These are phyloP conservation scores for Miscanthus lutarioriparius DNA, from an alignment of 176 grass and related monocot genomes.

Conservation along the genomic window DNA sequence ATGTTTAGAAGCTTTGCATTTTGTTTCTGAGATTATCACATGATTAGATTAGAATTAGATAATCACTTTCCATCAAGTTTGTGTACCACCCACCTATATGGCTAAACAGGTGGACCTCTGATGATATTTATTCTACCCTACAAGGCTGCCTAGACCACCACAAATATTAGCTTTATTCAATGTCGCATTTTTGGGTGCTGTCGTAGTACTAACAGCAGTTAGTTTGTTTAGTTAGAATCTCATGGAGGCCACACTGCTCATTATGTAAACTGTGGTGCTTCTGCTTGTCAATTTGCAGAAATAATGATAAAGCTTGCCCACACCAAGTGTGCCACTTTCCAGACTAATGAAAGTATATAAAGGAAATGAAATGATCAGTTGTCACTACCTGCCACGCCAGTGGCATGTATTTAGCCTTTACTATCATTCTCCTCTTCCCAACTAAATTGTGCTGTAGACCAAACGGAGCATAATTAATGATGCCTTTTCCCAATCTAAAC, in stretches of 20 bases:
- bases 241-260: neutral
- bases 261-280: constrained; percentile 24
- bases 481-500: constrained; percentile 12
- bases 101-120: constrained; percentile 19
- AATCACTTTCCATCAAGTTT: constrained; percentile 35
- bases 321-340: constrained; percentile 40
- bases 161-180: constrained; percentile 4
- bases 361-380: constrained; percentile 33
- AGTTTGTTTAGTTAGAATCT: constrained; percentile 2
- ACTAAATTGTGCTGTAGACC: constrained; percentile 40
- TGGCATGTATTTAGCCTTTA: constrained; percentile 42
- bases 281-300: neutral
- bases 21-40: neutral
- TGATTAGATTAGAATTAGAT: constrained; percentile 25
- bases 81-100: constrained; percentile 4
- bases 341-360: constrained; percentile 30
- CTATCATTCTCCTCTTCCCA: constrained; percentile 34
- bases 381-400: constrained; percentile 37
- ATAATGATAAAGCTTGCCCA: constrained; percentile 21
- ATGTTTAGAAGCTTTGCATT: constrained; percentile 14
- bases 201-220: neutral
- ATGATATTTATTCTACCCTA: constrained; percentile 25
- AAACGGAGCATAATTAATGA: constrained; percentile 34
- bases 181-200: constrained; percentile 9
- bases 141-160: constrained; percentile 18